Base-by-base conservation (phyloP, 2,329 filamentous ascomycete species). In the Metarhizium sp. region DNA sequence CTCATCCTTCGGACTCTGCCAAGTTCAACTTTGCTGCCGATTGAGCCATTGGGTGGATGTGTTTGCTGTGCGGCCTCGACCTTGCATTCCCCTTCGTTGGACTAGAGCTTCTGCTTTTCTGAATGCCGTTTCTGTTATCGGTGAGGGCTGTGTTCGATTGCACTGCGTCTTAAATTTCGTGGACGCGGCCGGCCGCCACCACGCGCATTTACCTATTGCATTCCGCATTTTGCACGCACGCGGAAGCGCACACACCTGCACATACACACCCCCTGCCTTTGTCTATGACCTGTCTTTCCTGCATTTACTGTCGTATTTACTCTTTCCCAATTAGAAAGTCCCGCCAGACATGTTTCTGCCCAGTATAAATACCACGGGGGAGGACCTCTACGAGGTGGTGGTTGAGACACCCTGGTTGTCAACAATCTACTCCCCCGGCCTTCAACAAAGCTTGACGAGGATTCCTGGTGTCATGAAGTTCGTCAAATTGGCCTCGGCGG, bases 391-490 rank as follows among this genome's bases (percentile, higher is more conserved):
- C 18, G 45, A 55, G 52, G 42, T 18, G n/a, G 40, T 52, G 30
- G 43, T 56, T 20, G 51, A 50, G 36, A 56, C 48, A 50, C 51
- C 32, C 25, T 56, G 51, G 47, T 30, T 50, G 25, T 53, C 51
- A 20, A 48, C 45, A 32, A 18, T 48, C 43, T 49, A 8, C 46
- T 57, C 30, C 32, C 32, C 49, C 38, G 40, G 50, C 25, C 20
- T 57, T 48, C 57, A 57, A 38, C 52, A 57, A n/a, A 51, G 32
- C n/a, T 16, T 58, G n/a, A 51, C 53, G 14, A 48, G 42, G 18
- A 45, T 57, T 34, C 49, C 53, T 4, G 53, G 45, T 30, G 51
- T 50, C 43, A 63, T 64, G 63, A 61, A 60, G 57, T 57, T 63
- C 20, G 29, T 60, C 8, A 56, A 58, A 50, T 59, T 61, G 38